A percentile compares a stretch with the other conserved stretches of the same genome.
phyloP scores from a whole-genome alignment of 169 alveolate species.

The Plasmodium sp. region DNA sequence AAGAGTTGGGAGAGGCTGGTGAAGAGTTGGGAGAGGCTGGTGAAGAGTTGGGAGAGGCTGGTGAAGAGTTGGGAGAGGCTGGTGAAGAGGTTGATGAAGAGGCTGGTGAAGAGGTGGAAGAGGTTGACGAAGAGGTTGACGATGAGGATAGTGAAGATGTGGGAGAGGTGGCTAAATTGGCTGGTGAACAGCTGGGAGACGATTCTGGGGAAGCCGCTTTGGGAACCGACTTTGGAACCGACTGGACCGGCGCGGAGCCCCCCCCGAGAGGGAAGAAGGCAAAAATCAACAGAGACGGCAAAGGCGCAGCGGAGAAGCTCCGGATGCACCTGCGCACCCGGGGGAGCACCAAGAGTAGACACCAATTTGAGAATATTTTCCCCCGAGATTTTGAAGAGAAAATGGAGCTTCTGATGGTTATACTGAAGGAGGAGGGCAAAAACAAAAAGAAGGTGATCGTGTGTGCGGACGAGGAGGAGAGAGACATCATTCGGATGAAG shows the following conservation, averaged over 20 bases:
- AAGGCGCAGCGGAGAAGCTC: conserved; percentile 1
- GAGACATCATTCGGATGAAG: conserved; percentile 36
- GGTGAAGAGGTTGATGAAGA: no score
- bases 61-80: no score
- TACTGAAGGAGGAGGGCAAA: conserved; percentile 15
- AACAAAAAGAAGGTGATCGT: conserved; percentile 23
- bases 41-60: no score
- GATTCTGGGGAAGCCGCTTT: background rate
- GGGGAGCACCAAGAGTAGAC: background rate
- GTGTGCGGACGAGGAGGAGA: conserved; percentile 34
- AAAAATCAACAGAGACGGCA: conserved; percentile 23
- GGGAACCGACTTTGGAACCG: no score
- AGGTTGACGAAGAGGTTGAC: no score
- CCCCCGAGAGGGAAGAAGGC: background rate
- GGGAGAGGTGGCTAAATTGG: no score
- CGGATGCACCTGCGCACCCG: background rate
- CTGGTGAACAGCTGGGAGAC: background rate
- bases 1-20: no score
- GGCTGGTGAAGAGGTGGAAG: no score
- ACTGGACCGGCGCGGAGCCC: background rate
- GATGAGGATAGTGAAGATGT: no score
- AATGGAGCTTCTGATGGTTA: conserved; percentile 12
- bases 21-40: no score
- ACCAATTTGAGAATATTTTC: conserved; percentile 23
- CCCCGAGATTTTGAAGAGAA: conserved; percentile 18